Evolutionary conservation across 352 stramenopile genomes (phyloP).

Genomic region (Phytophthora multivora): DNA sequence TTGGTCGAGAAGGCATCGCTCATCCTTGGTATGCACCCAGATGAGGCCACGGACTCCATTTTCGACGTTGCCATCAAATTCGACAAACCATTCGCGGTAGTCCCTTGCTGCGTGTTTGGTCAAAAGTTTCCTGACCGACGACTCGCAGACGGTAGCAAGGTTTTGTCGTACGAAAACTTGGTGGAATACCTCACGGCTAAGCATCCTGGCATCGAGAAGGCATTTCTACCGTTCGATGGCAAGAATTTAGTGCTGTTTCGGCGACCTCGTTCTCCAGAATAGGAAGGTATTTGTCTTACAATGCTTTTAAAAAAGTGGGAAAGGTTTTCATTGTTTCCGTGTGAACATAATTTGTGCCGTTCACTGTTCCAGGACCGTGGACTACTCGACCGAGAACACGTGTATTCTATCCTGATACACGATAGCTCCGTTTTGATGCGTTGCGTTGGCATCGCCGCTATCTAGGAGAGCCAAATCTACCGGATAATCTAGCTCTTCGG

Average conservation of each 20-base stretch:
- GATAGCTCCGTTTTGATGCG: slow-evolving; percentile 24
- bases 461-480: slow-evolving; percentile 38
- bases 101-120: slow-evolving; percentile 97
- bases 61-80: slow-evolving; percentile 90
- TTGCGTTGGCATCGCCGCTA: not conserved
- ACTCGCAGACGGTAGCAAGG: slow-evolving; percentile 46
- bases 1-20: slow-evolving; percentile 80
- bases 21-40: slow-evolving; percentile 94
- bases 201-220: slow-evolving; percentile 55
- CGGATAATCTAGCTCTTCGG: slow-evolving; percentile 13
- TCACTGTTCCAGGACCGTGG: slow-evolving; percentile 6
- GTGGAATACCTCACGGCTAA: slow-evolving; percentile 84
- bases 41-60: slow-evolving; percentile 95
- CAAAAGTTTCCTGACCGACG: slow-evolving; percentile 87
- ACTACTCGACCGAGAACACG: slow-evolving; percentile 26
- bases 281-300: too few species aligned
- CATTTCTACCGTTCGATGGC: slow-evolving; percentile 78
- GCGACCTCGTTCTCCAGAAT: slow-evolving; percentile 13
- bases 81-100: slow-evolving; percentile 94
- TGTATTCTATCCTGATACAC: slow-evolving; percentile 40
- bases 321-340: slow-evolving; percentile 6
- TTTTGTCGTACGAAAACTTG: slow-evolving; percentile 81
- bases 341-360: not conserved
- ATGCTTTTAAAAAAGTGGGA: slow-evolving; percentile 5
- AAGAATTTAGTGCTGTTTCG: slow-evolving; percentile 87